These are phyloP conservation scores for Gracilariopsis chorda DNA, from an alignment of 23 red algal species.

Conservation along the genomic window DNA sequence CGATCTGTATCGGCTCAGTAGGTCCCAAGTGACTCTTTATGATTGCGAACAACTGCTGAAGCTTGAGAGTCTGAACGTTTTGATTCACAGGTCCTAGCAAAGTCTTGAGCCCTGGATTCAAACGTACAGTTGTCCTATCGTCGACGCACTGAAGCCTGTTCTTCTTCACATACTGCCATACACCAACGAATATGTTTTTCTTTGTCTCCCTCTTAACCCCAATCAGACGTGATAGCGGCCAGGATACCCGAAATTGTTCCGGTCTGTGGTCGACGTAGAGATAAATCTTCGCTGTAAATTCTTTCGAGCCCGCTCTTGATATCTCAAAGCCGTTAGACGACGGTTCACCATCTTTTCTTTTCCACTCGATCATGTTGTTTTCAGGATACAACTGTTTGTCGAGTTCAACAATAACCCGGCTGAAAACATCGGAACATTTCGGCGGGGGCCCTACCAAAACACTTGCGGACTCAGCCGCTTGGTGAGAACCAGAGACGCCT, in stretches of 20 bases:
- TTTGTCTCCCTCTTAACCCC: conserved; percentile 69
- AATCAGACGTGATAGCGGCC: conserved; percentile 65
- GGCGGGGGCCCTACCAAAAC: conserved; percentile 36
- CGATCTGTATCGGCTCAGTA: conserved; percentile 53
- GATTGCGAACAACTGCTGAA: conserved; percentile 57
- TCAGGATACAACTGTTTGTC: conserved; percentile 74
- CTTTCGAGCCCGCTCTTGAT: conserved; percentile 45
- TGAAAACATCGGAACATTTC: conserved; percentile 76
- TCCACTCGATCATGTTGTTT: conserved; percentile 82
- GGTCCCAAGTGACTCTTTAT: conserved; percentile 84
- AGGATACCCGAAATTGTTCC: conserved; percentile 63
- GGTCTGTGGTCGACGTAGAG: conserved; percentile 70
- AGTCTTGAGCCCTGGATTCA: conserved; percentile 34
- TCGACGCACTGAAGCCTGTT: conserved; percentile 70
- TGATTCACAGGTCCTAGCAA: conserved; percentile 47
- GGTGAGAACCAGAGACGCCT: not conserved
- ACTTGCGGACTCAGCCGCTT: not conserved
- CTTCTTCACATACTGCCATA: conserved; percentile 90
- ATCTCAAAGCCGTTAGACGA: conserved; percentile 87
- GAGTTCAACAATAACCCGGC: conserved; percentile 75
- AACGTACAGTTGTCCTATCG: conserved; percentile 54
- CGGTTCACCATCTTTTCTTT: conserved; percentile 56
- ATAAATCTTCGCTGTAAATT: conserved; percentile 61
- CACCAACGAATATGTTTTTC: conserved; percentile 33
- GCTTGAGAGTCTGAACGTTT: conserved; percentile 36